These are phyloP conservation scores for Eimeria tenella DNA, from an alignment of 169 alveolate genomes.

Conservation along the genomic window DNA sequence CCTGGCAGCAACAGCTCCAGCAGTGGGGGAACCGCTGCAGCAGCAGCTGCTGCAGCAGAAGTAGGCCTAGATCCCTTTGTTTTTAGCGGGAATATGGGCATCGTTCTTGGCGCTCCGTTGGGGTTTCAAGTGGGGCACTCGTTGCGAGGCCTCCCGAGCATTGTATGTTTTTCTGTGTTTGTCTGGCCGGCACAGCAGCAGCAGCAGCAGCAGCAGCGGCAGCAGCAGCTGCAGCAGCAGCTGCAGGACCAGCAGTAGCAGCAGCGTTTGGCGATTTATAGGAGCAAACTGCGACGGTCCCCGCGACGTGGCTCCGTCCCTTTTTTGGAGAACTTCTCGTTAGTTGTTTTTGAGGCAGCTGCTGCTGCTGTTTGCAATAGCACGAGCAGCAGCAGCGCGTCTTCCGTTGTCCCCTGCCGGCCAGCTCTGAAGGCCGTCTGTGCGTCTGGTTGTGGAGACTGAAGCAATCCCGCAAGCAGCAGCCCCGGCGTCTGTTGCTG, in stretches of 20 bases:
- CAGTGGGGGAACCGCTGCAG: neutral
- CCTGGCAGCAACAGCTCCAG: neutral
- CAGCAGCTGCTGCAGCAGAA: constrained; percentile 37
- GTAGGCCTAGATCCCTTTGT: neutral
- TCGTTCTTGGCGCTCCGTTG: neutral
- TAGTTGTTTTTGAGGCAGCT: neutral
- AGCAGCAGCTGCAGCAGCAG: neutral
- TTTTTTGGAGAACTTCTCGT: neutral
- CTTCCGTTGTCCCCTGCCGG: too few species aligned
- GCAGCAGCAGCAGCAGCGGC: constrained; percentile 15
- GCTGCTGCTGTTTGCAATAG: constrained; percentile 12
- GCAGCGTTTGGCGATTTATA: neutral
- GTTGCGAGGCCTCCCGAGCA: neutral
- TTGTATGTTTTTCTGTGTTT: neutral
- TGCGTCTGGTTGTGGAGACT: neutral
- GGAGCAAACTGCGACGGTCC: neutral
- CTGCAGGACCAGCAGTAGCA: neutral
- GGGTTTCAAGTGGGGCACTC: neutral
- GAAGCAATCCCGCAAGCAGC: neutral
- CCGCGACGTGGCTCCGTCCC: neutral
- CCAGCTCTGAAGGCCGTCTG: too few species aligned
- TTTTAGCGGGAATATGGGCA: neutral
- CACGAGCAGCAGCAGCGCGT: constrained; percentile 5
- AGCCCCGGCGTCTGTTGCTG: neutral
- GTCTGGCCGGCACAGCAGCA: neutral